Base-by-base conservation (phyloP, 2,329 filamentous ascomycete genomes). In the Pseudopyricularia cyperi region DNA sequence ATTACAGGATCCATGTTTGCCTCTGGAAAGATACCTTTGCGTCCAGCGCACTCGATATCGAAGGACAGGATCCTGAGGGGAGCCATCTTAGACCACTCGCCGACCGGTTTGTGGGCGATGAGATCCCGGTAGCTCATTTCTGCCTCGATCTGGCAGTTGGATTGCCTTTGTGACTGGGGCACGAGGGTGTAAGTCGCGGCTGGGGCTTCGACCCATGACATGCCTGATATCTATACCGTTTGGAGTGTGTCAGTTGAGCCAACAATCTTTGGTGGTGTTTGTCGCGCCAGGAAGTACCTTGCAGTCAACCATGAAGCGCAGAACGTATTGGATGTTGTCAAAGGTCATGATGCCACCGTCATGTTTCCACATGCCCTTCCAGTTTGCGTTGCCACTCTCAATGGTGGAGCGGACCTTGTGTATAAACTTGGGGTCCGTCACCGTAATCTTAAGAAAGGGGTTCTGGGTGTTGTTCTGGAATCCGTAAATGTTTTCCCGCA, bases 61-160 rank as follows among this genome's bases (percentile, higher is more conserved):
- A 98, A 97, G 4, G 93, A 97, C 46, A 98, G 70, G 47, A 95
- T 85, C 55, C 93, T 83, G 3, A 98, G 73, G 0, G 93, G 93
- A 0, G 94, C 93, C 83, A 97, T 96, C 69, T 96, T 98, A 28
- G 89, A 88, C 89, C 91, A 98, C 64, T 97, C 90, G 17, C 90
- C 91, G 58, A 93, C 85, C 2, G 90, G 82, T 48, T 87, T 81
- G 66, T 97, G 91, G 9, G 93, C 83, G 56, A 96, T 82, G 8
- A 98, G 72, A 60, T 97, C 83, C 54, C 74, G 72, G 62, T 94
- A 95, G 64, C 85, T 83, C 52, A 95, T 80, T 58, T 83, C 77
- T 12, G 91, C 93, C 69, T 98, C 93, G 57, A 98, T 95, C 67
- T 98, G 93, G 65, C 93, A 97, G 61, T 89, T 95, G 2, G 91